A percentile compares a stretch with the other conserved stretches of the same genome.
Conservation (phyloP, 805 yeast species). For the Cyberlindnera amylophila region DNA sequence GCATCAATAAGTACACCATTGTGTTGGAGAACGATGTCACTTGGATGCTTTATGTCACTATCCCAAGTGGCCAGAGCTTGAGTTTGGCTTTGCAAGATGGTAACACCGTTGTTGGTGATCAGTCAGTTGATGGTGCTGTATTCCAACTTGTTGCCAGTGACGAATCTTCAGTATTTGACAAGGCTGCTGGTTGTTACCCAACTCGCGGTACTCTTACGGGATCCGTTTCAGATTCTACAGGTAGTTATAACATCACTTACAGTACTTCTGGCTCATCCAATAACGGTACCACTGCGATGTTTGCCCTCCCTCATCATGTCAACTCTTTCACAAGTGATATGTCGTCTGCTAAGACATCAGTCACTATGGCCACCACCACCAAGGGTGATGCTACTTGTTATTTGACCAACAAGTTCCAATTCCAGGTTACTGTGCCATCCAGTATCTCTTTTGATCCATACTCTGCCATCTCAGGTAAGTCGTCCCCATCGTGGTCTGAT, state of each 20-base stretch:
- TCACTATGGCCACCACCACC: slow-evolving; percentile 44
- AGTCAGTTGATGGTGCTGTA: slow-evolving; percentile 43
- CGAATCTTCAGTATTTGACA: slow-evolving; percentile 43
- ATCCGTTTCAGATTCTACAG: slow-evolving; percentile 34
- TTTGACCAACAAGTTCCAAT: slow-evolving; percentile 36
- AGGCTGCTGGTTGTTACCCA: slow-evolving; percentile 61
- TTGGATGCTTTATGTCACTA: slow-evolving; percentile 67
- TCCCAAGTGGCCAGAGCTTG: slow-evolving; percentile 38
- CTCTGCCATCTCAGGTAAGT: slow-evolving; percentile 31
- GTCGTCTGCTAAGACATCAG: slow-evolving; percentile 29
- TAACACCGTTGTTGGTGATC: slow-evolving; percentile 40
- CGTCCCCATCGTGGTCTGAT: slow-evolving; percentile 25
- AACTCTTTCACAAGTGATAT: slow-evolving; percentile 35
- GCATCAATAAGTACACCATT: slow-evolving; percentile 51
- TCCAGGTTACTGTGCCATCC: slow-evolving; percentile 42
- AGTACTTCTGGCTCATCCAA: slow-evolving; percentile 42
- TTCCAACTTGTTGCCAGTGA: slow-evolving; percentile 62
- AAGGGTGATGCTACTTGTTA: slow-evolving; percentile 46
- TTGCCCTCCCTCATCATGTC: slow-evolving; percentile 68
- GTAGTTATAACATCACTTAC: slow-evolving; percentile 42
- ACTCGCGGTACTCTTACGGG: slow-evolving; percentile 44
- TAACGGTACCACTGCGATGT: slow-evolving; percentile 44
- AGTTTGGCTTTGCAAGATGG: slow-evolving; percentile 29
- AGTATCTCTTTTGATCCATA: slow-evolving; percentile 44
- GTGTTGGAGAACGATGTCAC: slow-evolving; percentile 49